Evolutionary conservation across 202 grass and related monocot genomes (phyloP), one percentile per base, ranked within the genome.

Genomic region (Eragrostis tef): DNA sequence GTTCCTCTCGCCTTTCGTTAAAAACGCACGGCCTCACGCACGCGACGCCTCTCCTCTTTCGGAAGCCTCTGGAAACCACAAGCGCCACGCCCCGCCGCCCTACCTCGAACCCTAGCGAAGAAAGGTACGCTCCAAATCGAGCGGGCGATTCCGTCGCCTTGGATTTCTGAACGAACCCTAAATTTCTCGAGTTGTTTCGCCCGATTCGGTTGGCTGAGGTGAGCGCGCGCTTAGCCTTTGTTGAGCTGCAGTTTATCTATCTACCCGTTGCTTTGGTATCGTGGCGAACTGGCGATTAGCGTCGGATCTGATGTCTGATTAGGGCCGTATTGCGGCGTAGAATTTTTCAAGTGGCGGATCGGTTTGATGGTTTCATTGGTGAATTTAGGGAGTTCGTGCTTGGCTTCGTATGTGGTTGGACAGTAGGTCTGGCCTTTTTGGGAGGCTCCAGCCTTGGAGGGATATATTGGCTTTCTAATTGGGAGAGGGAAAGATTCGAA

Each of bases 51-150:
- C 19, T 53, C 82, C 53, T 51, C 36, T 26, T 56, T 62, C 21
- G 74, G 68, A 84, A 84, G 75, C 51, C 67, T 88, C 86, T 50
- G 43, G 86, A 83, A 73, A 48, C 80, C 22, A 19, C 59, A 15
- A n/a, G 59, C 68, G 5, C 0, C 67, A 8, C 8, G 1, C 25
- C 21, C 15, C 59, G 2, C 17, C 44, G 25, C 27, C 21, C 22
- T 34, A n/a, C n/a, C 49, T 56, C 58, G 41, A 73, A 41, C 67
- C 86, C 86, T 83, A 72, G 85, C 60, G 36, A 16, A n/a, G 17
- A 34, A 22, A 78, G 80, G 86, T 83, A 66, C 20, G 9, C 77
- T 69, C 31, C 25, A 19, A 36, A 43, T 21, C 64, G 27, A 31
- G 52, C 29, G n/a, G n/a, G n/a, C 36, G 48, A 73, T 67, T 49